Percentiles rank a stretch among this genome's conserved stretches.
phyloP scores from a whole-genome alignment of 2,329 filamentous ascomycete species.

The Diplodia seriata region DNA sequence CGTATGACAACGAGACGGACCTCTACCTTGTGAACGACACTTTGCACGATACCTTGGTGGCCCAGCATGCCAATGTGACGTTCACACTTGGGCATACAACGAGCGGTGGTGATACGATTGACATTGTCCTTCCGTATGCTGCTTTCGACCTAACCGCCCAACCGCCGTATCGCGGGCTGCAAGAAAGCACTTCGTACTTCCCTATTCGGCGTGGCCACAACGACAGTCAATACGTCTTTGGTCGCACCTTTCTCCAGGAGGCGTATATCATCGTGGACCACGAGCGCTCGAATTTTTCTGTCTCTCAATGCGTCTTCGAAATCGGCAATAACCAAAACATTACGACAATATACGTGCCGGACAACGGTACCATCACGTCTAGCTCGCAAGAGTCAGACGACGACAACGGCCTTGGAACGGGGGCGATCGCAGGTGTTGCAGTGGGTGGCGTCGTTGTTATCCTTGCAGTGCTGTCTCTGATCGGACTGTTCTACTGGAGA shows the following conservation, averaged over 20 bases:
- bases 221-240: slow-evolving; percentile 65
- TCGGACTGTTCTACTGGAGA: slow-evolving; percentile 45
- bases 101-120: slow-evolving; percentile 46
- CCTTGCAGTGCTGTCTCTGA: slow-evolving; percentile 39
- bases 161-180: slow-evolving; percentile 60
- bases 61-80: slow-evolving; percentile 50
- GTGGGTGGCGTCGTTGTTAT: slow-evolving; percentile 49
- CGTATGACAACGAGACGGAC: slow-evolving; percentile 44
- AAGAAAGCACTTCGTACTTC: slow-evolving; percentile 70
- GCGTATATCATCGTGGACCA: slow-evolving; percentile 61
- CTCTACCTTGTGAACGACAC: slow-evolving; percentile 50
- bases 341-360: slow-evolving; percentile 44
- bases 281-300: slow-evolving; percentile 55
- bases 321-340: slow-evolving; percentile 41
- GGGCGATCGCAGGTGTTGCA: slow-evolving; percentile 54
- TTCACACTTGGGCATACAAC: slow-evolving; percentile 52
- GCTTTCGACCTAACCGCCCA: slow-evolving; percentile 57
- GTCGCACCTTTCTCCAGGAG: slow-evolving; percentile 74
- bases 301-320: slow-evolving; percentile 50
- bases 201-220: slow-evolving; percentile 65
- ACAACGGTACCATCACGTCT: not conserved
- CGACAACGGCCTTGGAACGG: slow-evolving; percentile 37
- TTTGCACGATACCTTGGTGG: slow-evolving; percentile 42
- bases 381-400: not conserved
- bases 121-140: slow-evolving; percentile 57